A percentile compares a stretch with the other conserved stretches of the same genome.
These are phyloP conservation scores for Amanita pallidorosea DNA, from an alignment of 768 basidiomycete species.

Conservation along the genomic window DNA sequence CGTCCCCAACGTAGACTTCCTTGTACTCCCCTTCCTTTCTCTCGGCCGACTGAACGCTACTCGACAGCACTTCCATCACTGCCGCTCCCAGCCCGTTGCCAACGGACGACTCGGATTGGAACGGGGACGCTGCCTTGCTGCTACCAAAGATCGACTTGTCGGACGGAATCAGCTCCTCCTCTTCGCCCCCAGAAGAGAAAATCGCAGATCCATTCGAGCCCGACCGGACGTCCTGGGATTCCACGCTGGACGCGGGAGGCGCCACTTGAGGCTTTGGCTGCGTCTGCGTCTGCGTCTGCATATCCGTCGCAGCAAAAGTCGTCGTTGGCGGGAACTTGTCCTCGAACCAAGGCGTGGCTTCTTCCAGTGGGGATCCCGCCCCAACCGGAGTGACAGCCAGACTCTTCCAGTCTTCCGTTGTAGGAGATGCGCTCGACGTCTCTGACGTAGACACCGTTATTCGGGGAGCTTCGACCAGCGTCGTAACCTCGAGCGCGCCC, in stretches of 20 bases:
- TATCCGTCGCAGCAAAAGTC: background rate
- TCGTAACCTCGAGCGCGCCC: background rate
- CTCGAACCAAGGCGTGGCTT: background rate
- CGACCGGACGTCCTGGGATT: background rate
- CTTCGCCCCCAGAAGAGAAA: background rate
- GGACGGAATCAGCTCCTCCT: background rate
- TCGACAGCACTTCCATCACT: background rate
- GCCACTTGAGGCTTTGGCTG: background rate
- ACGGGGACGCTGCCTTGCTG: background rate
- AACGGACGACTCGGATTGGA: background rate
- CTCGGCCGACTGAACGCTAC: conserved; percentile 4
- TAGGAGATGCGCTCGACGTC: background rate
- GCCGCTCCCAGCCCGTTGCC: background rate
- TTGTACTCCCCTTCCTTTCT: conserved; percentile 7
- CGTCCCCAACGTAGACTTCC: conserved; percentile 46
- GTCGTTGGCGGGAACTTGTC: background rate
- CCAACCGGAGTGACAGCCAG: background rate
- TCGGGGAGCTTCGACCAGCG: background rate
- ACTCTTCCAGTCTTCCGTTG: background rate
- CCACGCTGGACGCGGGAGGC: background rate
- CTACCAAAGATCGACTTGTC: conserved; percentile 2
- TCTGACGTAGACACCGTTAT: background rate
- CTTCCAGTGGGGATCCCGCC: background rate
- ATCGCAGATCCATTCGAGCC: background rate
- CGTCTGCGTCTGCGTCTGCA: background rate